phyloP scores from a whole-genome alignment of 2,329 filamentous ascomycete genomes.

The Ascochyta rabiei region DNA sequence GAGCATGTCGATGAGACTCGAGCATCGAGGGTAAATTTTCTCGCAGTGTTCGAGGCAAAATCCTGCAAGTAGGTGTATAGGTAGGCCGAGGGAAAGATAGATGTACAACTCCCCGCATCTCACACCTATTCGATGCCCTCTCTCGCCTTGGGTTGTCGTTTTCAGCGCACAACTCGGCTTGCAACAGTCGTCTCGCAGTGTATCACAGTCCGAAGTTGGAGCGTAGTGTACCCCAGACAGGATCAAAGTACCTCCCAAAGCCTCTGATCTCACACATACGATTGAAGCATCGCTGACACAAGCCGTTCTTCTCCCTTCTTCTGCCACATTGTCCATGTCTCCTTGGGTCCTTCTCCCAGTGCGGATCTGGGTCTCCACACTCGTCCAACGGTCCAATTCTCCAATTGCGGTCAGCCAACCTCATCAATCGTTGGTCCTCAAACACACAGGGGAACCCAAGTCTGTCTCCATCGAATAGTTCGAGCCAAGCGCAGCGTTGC shows the following conservation, averaged over 20 bases:
- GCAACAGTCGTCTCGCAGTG: background rate
- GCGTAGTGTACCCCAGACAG: conserved; percentile 27
- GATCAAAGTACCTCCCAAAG: conserved; percentile 31
- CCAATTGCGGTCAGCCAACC: conserved; percentile 27
- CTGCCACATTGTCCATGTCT: conserved; percentile 29
- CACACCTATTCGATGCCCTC: background rate
- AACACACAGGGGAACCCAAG: conserved; percentile 33
- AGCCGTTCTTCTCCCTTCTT: conserved; percentile 21
- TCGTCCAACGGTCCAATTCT: conserved; percentile 27
- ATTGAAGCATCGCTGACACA: conserved; percentile 33
- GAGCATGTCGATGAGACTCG: background rate
- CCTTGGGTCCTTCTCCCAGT: conserved; percentile 32
- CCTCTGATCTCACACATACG: conserved; percentile 33
- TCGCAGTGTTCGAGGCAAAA: too few species aligned
- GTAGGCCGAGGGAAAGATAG: background rate
- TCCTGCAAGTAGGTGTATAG: too few species aligned
- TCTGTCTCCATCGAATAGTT: conserved; percentile 29
- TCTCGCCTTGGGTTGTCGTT: background rate
- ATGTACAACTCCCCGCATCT: background rate
- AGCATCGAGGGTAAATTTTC: background rate
- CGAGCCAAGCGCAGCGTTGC: conserved; percentile 27
- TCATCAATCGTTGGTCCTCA: conserved; percentile 22
- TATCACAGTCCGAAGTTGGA: conserved; percentile 13
- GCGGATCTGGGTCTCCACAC: conserved; percentile 21
- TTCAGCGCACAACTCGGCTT: background rate